These are phyloP conservation scores for Alternaria brassicicola DNA, from an alignment of 2,329 filamentous ascomycete genomes.

Conservation along the genomic window DNA sequence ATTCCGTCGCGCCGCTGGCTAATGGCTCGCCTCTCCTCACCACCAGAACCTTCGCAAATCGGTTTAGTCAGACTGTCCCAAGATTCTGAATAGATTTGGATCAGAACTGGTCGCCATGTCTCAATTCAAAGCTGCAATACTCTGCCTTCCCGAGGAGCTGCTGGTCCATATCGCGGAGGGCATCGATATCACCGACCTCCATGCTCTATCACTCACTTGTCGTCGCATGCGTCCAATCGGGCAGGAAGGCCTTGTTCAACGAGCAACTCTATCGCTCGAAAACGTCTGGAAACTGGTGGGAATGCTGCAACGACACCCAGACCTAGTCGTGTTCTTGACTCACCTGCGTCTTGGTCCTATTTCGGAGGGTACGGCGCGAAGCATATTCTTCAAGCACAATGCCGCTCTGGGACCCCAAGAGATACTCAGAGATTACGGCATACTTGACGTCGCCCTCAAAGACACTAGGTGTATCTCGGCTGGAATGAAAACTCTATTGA, in stretches of 20 bases:
- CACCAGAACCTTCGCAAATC: background rate
- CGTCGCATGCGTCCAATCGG: background rate
- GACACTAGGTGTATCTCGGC: background rate
- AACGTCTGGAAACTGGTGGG: background rate
- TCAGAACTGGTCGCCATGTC: background rate
- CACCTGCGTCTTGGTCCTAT: background rate
- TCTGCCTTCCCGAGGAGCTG: background rate
- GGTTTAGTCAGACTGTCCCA: background rate
- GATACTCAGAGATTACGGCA: background rate
- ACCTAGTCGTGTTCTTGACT: background rate
- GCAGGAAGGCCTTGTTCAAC: background rate
- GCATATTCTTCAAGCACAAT: background rate
- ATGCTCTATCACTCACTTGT: background rate
- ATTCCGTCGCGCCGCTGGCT: background rate
- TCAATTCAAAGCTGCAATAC: background rate
- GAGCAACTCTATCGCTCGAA: background rate
- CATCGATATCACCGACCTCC: background rate
- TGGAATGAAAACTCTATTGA: background rate
- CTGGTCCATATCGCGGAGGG: background rate
- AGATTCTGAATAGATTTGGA: background rate
- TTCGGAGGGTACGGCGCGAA: background rate
- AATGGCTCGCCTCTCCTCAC: background rate
- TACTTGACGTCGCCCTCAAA: background rate
- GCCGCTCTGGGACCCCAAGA: background rate
- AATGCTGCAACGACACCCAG: background rate